Evolutionary conservation across 345 rosid species (phyloP).

Genomic region (Brassica napus): Da-Ae NC_063443.1:7046001-7046500

Average conservation of each 20-base stretch:
- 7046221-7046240: not conserved
- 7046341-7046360: not conserved
- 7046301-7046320: not conserved
- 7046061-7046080: no score
- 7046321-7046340: not conserved
- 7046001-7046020: no score
- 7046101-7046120: no score
- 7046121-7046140: not conserved
- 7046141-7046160: not conserved
- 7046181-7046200: not conserved
- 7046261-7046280: not conserved
- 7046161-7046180: not conserved
- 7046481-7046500: slow-evolving; percentile 4
- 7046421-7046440: not conserved
- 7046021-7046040: no score
- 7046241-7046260: not conserved
- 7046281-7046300: not conserved
- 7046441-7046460: not conserved
- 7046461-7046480: slow-evolving; percentile 1
- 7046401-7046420: not conserved
- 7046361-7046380: not conserved
- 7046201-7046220: not conserved
- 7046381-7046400: not conserved
- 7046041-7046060: no score
- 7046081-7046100: no score